A percentile compares a stretch with the other conserved stretches of the same genome.
phyloP scores from a whole-genome alignment of 257 asterid genomes.

The Solanum ossicruentum region DNA sequence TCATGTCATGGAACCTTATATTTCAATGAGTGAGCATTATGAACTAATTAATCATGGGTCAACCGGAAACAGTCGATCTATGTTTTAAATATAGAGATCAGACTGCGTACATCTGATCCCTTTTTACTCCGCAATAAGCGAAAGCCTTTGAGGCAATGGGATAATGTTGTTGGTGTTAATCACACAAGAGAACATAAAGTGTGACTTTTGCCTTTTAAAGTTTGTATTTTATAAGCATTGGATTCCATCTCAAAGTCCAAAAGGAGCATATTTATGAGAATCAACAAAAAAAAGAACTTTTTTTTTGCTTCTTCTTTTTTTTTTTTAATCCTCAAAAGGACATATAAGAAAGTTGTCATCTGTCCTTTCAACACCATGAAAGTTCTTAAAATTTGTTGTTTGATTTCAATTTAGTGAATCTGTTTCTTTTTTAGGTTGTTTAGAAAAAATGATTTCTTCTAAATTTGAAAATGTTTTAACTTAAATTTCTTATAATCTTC shows the following conservation, averaged over 20 bases:
- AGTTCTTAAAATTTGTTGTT: neutral
- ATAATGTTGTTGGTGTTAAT: no score
- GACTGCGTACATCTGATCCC: no score
- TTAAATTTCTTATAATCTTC: no score
- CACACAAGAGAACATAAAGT: neutral
- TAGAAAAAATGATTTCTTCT: neutral
- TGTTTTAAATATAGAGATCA: no score
- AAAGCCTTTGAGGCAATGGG: no score
- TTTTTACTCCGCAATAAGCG: no score
- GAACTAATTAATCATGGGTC: neutral
- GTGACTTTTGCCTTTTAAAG: neutral
- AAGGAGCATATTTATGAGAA: neutral
- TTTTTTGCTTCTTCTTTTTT: neutral
- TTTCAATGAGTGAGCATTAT: neutral
- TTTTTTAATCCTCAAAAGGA: neutral
- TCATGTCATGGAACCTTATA: neutral
- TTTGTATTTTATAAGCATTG: slow-evolving; percentile 3
- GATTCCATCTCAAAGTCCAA: slow-evolving; percentile 5
- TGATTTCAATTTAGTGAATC: neutral
- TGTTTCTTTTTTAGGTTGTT: neutral
- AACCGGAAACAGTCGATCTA: no score
- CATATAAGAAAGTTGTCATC: neutral
- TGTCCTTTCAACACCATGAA: neutral
- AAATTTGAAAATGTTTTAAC: neutral
- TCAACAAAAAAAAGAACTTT: neutral